A percentile compares a stretch with the other conserved stretches of the same genome.
Conservation (phyloP, 2,329 filamentous ascomycete genomes). For the Nothophaeocryptopus gaeumannii region DNA sequence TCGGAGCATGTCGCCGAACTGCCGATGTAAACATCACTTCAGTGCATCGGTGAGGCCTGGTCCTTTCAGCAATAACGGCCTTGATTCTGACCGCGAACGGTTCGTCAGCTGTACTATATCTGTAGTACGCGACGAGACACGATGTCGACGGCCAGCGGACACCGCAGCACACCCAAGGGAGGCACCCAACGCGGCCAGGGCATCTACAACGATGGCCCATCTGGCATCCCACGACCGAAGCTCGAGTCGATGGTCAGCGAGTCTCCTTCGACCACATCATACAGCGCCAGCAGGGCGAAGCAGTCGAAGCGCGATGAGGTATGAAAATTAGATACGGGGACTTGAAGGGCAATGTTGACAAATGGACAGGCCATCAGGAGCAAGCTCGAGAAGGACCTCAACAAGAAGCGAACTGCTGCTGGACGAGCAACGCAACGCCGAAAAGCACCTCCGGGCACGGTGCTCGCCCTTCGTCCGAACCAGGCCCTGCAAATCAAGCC, state of each 20-base stretch:
- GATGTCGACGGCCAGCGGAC: conserved; percentile 63
- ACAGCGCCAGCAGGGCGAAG: conserved; percentile 93
- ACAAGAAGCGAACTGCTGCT: conserved; percentile 87
- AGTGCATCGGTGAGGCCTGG: too few species aligned
- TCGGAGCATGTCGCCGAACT: too few species aligned
- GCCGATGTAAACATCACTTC: too few species aligned
- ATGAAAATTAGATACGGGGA: conserved; percentile 24
- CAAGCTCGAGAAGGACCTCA: conserved; percentile 96
- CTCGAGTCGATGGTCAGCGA: conserved; percentile 59
- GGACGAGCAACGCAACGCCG: conserved; percentile 77
- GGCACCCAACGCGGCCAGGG: conserved; percentile 35
- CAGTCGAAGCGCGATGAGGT: conserved; percentile 99
- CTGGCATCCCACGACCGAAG: conserved; percentile 68
- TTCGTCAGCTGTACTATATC: neutral
- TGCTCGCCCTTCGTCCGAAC: conserved; percentile 91
- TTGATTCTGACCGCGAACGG: too few species aligned
- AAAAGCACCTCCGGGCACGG: conserved; percentile 93
- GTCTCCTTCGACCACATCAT: conserved; percentile 56
- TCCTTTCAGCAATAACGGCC: too few species aligned
- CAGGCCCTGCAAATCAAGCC: conserved; percentile 97
- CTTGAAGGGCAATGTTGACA: conserved; percentile 5
- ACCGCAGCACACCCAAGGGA: conserved; percentile 68
- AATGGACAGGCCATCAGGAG: conserved; percentile 77
- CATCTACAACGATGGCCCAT: conserved; percentile 60
- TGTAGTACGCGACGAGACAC: conserved; percentile 21